Evolutionary conservation across 1,284 basidiomycete genomes (phyloP).

Genomic region (Leccinum variabile): DNA sequence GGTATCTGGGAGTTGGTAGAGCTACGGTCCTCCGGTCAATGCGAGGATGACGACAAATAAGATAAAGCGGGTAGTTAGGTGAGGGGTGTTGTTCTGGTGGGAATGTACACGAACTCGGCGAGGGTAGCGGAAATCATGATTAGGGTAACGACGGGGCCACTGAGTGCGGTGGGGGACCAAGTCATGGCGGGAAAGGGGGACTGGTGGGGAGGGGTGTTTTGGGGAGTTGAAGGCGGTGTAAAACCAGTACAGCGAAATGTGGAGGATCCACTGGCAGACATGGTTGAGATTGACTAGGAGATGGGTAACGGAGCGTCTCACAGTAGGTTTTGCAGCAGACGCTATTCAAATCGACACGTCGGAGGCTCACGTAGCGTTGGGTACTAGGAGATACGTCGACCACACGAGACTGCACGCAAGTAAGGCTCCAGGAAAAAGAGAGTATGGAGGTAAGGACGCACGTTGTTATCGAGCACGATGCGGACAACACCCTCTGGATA

Average conservation of each 20-base stretch:
- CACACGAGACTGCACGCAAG: slow-evolving; percentile 61
- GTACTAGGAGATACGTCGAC: slow-evolving; percentile 82
- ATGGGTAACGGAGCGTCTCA: slow-evolving; percentile 91
- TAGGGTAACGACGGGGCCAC: too few relatives aligned
- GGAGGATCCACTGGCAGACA: slow-evolving; percentile 80
- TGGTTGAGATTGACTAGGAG: slow-evolving; percentile 97
- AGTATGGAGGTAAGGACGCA: slow-evolving; percentile 37
- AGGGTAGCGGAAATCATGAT: too few relatives aligned
- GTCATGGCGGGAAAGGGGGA: too few relatives aligned
- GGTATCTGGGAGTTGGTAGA: slow-evolving; percentile 54
- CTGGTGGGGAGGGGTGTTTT: too few relatives aligned
- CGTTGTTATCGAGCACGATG: slow-evolving; percentile 87
- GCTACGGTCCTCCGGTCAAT: too few relatives aligned
- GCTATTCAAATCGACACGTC: slow-evolving; percentile 86
- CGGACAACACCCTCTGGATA: slow-evolving; percentile 97
- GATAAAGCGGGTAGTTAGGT: too few relatives aligned
- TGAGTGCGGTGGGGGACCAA: too few relatives aligned
- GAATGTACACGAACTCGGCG: too few relatives aligned
- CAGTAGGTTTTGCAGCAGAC: slow-evolving; percentile 98
- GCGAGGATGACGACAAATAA: too few relatives aligned
- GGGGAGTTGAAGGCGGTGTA: too few relatives aligned
- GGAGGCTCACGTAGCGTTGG: slow-evolving; percentile 89
- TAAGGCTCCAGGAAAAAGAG: too few relatives aligned
- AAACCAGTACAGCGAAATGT: slow-evolving; percentile 47
- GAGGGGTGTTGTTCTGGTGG: too few relatives aligned